Base-by-base conservation (phyloP, 208 protist species). In the Novymonas esmeraldas region DNA sequence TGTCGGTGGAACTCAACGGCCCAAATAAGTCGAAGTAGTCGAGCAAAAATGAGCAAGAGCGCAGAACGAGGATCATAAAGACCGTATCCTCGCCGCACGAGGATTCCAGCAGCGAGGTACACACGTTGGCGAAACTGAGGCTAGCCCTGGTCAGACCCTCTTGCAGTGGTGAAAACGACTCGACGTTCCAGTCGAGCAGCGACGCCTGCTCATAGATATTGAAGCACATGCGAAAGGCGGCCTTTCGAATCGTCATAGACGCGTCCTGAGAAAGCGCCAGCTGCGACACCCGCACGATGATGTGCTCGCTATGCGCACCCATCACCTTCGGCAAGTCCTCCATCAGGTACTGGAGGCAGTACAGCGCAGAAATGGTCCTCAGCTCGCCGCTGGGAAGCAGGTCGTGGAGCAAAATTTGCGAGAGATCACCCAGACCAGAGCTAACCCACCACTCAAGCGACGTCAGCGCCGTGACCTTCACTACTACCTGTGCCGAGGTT, bases 301-400 rank as follows among this genome's bases (percentile, higher is more conserved):
- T 85, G 28, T 83, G 72, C 63, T 88, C 85, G 51, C 91, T 92
- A 1, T 84, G 72, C 54, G 51, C 63, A 26, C 91, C 91, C 16
- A 96, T 75, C 44, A 89, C 68, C 66, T 89, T 89, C 31, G 86
- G 86, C 36, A 96, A 46, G 77, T 96, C 91, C 59, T 96, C 87
- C 81, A 96, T 90, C 28, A 96, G 48, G 63, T 96, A 96, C 65
- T 96, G 91, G 59, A 96, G 70, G 39, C 78, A 76, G 57, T 94
- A 96, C 20, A 96, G 68, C n/a, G 86, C 81, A 6, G 78, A 70
- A 10, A 96, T 73, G 14, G 88, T 87, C 50, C 85, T 87, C 51
- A 88, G 39, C 4, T 78, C 81, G 11, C 84, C 85, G 6, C 65
- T 75, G 18, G 67, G 77, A 18, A 96, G 77, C 14, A 96, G 70